Percentiles rank a stretch among this genome's conserved stretches.
Conservation (phyloP, 2,329 filamentous ascomycete species). For the Colletotrichum lini region DNA sequence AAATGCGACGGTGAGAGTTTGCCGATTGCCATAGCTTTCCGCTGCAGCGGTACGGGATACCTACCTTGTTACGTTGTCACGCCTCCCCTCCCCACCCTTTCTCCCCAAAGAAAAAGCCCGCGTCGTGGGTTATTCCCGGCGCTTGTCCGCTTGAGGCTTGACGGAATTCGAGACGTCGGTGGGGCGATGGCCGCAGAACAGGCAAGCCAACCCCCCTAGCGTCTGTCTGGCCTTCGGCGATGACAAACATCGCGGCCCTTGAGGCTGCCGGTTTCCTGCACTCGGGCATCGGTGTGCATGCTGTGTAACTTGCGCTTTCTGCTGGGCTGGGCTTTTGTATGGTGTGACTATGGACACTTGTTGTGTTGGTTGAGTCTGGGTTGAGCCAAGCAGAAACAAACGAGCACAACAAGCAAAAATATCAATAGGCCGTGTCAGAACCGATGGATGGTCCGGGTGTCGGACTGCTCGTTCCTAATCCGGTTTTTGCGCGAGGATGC, state of each 20-base stretch:
- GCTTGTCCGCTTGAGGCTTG: not conserved
- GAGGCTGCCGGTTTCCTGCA: not conserved
- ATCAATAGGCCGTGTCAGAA: slow-evolving; percentile 26
- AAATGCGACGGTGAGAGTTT: slow-evolving; percentile 22
- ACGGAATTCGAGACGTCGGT: slow-evolving; percentile 14
- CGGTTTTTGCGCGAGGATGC: not conserved
- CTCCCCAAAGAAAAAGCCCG: not conserved
- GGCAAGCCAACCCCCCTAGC: not conserved
- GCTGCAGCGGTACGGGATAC: not conserved
- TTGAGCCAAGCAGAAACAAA: slow-evolving; percentile 4
- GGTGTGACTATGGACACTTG: not conserved
- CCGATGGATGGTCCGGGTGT: slow-evolving; percentile 19
- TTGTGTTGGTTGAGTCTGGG: not conserved
- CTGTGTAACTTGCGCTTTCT: not conserved
- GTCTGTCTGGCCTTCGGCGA: too few relatives aligned
- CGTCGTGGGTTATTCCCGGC: slow-evolving; percentile 34
- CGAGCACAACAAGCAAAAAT: not conserved
- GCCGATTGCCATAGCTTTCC: slow-evolving; percentile 10
- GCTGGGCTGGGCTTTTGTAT: not conserved
- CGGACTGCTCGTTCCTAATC: slow-evolving; percentile 13
- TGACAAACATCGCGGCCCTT: not conserved
- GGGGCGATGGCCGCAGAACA: slow-evolving; percentile 13
- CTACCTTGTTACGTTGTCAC: not conserved
- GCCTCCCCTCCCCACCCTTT: not conserved
- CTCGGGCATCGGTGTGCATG: not conserved